phyloP scores from a whole-genome alignment of 1,284 basidiomycete genomes.

The Macrocystidia cucumis region DNA sequence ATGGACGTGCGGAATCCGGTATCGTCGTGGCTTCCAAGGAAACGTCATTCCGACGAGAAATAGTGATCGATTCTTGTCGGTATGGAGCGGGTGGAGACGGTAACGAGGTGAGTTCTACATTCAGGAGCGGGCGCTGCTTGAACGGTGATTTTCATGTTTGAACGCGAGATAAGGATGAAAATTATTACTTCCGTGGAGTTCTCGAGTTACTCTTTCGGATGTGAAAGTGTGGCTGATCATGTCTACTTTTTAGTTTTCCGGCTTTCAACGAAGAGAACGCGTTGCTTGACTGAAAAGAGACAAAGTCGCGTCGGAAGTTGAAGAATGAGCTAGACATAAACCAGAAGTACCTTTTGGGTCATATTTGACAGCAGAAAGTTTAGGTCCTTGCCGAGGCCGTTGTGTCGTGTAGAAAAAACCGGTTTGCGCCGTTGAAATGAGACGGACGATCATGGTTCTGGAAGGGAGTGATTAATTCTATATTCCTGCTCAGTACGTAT shows the following conservation, averaged over 20 bases:
- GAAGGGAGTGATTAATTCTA: neutral
- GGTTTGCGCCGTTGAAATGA: constrained; percentile 86
- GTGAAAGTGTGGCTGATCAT: too few relatives aligned
- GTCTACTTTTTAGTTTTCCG: constrained; percentile 12
- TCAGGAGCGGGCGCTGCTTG: too few relatives aligned
- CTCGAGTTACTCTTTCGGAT: too few relatives aligned
- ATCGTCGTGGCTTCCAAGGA: too few relatives aligned
- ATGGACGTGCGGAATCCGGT: too few relatives aligned
- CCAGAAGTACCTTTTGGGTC: constrained; percentile 68
- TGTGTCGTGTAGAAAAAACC: constrained; percentile 86
- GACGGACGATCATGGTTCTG: constrained; percentile 78
- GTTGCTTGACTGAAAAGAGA: constrained; percentile 10
- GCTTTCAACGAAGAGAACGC: constrained; percentile 16
- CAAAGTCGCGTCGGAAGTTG: neutral
- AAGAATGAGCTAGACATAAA: neutral
- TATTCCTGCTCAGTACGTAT: neutral
- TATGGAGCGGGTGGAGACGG: too few relatives aligned
- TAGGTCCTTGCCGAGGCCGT: constrained; percentile 62
- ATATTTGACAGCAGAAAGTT: constrained; percentile 81
- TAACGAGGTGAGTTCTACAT: too few relatives aligned
- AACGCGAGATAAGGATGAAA: too few relatives aligned
- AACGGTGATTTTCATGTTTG: too few relatives aligned
- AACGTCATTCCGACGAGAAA: too few relatives aligned
- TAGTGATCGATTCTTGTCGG: too few relatives aligned
- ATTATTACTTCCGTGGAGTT: too few relatives aligned